Percentiles rank a stretch among this genome's conserved stretches.
phyloP scores from a whole-genome alignment of 2,329 filamentous ascomycete genomes.

The Coniochaeta prunicola region DNA sequence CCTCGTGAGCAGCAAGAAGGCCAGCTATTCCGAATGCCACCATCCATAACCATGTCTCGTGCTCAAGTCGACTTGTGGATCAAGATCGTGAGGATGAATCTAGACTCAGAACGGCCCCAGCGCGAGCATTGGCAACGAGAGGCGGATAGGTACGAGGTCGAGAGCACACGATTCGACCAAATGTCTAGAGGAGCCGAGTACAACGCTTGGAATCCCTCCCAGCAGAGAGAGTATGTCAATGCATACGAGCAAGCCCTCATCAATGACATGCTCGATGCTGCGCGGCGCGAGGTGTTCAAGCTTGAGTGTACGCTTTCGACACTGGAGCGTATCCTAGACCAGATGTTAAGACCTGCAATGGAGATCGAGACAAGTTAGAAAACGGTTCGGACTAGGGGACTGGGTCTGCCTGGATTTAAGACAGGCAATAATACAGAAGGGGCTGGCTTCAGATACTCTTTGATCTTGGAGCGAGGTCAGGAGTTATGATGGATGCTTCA shows the following conservation, averaged over 20 bases:
- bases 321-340: not conserved
- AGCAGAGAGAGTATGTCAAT: not conserved
- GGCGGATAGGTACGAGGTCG: not conserved
- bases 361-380: too few relatives aligned
- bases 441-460: too few relatives aligned
- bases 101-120: not conserved
- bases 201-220: not conserved
- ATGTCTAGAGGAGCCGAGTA: not conserved
- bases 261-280: not conserved
- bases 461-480: too few relatives aligned
- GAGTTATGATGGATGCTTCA: too few relatives aligned
- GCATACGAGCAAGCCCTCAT: not conserved
- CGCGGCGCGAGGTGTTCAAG: not conserved
- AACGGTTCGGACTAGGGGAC: too few relatives aligned
- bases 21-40: too few relatives aligned
- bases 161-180: not conserved
- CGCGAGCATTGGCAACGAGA: not conserved
- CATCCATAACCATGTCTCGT: not conserved
- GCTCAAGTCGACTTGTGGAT: not conserved
- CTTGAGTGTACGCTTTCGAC: not conserved
- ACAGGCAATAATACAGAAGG: too few relatives aligned
- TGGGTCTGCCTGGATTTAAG: too few relatives aligned
- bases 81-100: not conserved
- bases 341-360: not conserved
- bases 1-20: too few relatives aligned